Percentiles rank a stretch among this genome's conserved stretches.
phyloP scores from a whole-genome alignment of 192 early-diverging fungal genomes.

The Coemansia guatemalensis region DNA sequence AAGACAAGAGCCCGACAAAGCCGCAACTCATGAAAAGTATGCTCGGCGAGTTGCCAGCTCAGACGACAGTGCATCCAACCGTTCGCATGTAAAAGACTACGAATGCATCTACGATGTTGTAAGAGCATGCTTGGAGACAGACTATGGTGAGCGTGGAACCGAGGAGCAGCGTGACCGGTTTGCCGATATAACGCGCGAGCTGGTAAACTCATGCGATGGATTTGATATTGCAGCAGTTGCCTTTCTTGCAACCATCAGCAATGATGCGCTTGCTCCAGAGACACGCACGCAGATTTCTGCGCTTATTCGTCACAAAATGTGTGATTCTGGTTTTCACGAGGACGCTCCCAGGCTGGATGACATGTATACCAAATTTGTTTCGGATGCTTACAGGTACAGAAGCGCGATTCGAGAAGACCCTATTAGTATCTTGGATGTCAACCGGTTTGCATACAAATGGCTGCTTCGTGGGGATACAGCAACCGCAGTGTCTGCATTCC shows the following conservation, averaged over 20 bases:
- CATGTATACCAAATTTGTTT: constrained; percentile 15
- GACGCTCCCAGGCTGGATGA: constrained; percentile 16
- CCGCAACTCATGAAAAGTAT: constrained; percentile 10
- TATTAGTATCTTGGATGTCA: constrained; percentile 20
- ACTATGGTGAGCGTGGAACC: constrained; percentile 9
- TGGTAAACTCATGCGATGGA: constrained; percentile 11
- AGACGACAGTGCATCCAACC: background rate
- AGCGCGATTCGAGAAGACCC: background rate
- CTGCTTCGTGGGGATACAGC: constrained; percentile 1
- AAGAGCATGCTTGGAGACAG: constrained; percentile 8
- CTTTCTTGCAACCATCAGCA: constrained; percentile 11
- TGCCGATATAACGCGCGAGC: background rate
- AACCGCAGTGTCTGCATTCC: constrained; percentile 13
- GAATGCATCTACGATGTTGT: constrained; percentile 13
- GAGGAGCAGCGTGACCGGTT: constrained; percentile 10
- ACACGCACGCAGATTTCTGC: constrained; percentile 4
- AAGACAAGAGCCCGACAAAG: background rate
- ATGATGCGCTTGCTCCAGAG: constrained; percentile 3
- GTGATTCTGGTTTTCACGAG: constrained; percentile 7
- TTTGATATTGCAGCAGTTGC: constrained; percentile 13
- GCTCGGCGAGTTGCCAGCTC: background rate
- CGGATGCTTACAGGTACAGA: constrained; percentile 11
- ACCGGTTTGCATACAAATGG: constrained; percentile 24
- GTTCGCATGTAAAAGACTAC: background rate
- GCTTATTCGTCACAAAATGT: constrained; percentile 7